Evolutionary conservation across 495 filamentous ascomycete genomes (phyloP).

Genomic region (Penicillium chermesinum): DNA sequence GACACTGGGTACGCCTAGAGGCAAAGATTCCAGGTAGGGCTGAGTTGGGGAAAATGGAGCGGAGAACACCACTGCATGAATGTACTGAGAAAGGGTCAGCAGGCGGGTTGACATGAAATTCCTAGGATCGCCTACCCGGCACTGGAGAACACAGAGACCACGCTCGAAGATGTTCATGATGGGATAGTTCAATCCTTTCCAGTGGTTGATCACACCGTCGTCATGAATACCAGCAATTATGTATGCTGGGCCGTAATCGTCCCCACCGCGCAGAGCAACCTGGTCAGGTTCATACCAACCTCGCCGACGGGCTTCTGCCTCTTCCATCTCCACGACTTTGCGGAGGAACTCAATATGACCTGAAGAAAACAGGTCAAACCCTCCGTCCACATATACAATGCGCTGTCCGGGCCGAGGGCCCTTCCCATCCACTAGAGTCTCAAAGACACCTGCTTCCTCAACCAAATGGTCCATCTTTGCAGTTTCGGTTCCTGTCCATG

Average conservation of each 20-base stretch:
- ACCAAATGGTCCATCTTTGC: slow-evolving; percentile 47
- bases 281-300: slow-evolving; percentile 70
- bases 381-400: slow-evolving; percentile 91
- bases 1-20: slow-evolving; percentile 66
- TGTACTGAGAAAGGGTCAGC: slow-evolving; percentile 55
- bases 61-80: slow-evolving; percentile 80
- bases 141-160: slow-evolving; percentile 91
- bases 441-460: slow-evolving; percentile 55
- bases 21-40: slow-evolving; percentile 68
- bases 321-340: slow-evolving; percentile 65
- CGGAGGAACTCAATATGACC: slow-evolving; percentile 94
- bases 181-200: slow-evolving; percentile 96
- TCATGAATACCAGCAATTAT: slow-evolving; percentile 90
- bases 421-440: slow-evolving; percentile 59
- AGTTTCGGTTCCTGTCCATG: slow-evolving; percentile 57
- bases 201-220: slow-evolving; percentile 87
- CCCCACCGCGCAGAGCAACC: slow-evolving; percentile 52
- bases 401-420: slow-evolving; percentile 68
- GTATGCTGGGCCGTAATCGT: slow-evolving; percentile 75
- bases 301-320: slow-evolving; percentile 53
- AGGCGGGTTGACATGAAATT: background rate
- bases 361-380: slow-evolving; percentile 94
- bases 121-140: slow-evolving; percentile 56
- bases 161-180: slow-evolving; percentile 99
- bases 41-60: slow-evolving; percentile 79